Base-by-base conservation (phyloP, 2,329 filamentous ascomycete species). In the Sporothrix protearum region DNA sequence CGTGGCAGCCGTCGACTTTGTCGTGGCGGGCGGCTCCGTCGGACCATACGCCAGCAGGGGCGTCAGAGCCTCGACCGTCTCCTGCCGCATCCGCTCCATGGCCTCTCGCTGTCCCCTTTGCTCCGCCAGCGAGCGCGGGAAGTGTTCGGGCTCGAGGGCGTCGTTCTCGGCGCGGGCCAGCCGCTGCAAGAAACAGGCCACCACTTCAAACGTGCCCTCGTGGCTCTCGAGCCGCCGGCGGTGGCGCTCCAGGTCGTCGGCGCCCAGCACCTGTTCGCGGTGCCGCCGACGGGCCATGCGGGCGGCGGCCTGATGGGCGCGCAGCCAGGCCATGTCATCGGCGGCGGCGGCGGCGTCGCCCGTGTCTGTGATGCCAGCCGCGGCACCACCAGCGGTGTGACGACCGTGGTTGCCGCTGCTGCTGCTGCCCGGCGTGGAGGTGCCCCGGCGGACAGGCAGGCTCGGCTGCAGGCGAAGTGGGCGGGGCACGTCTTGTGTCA, bases 131-230 rank as follows among this genome's bases (percentile, higher is more conserved):
- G 69, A 68, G 8, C n/a, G 71, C n/a, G 72, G 69, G 45, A 73
- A 73, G 39, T 55, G 47, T 1, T 30, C 61, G 2, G 57, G 42
- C 47, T 71, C 64, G 14, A 75, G 71, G 53, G 72, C 25, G 1
- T 68, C 73, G 71, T 75, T 75, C 45, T 75, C 74, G 68, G 73
- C 73, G 3, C 47, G 68, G 6, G 71, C 74, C 30, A 75, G 73
- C 9, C 68, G 68, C 28, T 45, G 57, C 39, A 74, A 25, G 53
- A 74, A 75, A 36, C 51, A 68, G n/a, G 14, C 39, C 39, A 69
- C 51, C 45, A 75, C 72, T 57, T 73, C 71, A 42, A 73, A 69
- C 9, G 55, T 53, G 49, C 74, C 73, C 70, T 73, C 74, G 39
- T 70, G 66, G 70, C 68, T 70, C 28, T 72, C 64, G 39, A 71